These are phyloP conservation scores for Dothiorella sarmentorum DNA, from an alignment of 2,329 filamentous ascomycete species.

Conservation along the genomic window DNA sequence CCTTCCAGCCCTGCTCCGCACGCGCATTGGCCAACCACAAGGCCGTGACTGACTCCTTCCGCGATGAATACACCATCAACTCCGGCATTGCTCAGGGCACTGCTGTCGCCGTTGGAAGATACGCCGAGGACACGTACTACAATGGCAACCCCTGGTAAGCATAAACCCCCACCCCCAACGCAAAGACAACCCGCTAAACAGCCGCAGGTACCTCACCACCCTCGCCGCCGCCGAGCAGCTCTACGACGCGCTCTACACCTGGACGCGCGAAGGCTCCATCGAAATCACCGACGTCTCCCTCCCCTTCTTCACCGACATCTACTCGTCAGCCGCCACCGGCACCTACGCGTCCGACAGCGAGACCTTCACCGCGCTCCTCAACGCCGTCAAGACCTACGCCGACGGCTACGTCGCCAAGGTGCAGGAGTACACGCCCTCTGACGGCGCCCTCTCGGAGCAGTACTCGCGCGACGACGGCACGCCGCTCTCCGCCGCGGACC, in stretches of 20 bases:
- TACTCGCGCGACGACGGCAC: constrained; percentile 40
- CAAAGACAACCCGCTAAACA: constrained; percentile 33
- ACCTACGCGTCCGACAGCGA: constrained; percentile 4
- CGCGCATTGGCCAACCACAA: constrained; percentile 37
- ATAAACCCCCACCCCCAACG: constrained; percentile 36
- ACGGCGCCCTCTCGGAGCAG: constrained; percentile 44
- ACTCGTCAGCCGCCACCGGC: constrained; percentile 3
- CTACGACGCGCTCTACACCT: constrained; percentile 17
- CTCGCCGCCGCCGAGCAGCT: constrained; percentile 16
- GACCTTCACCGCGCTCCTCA: constrained; percentile 27
- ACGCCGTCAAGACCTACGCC: constrained; percentile 27
- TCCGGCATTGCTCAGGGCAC: constrained; percentile 24
- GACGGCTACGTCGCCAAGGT: constrained; percentile 43
- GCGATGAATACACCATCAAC: constrained; percentile 38
- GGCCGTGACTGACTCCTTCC: constrained; percentile 34
- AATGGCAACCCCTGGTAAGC: constrained; percentile 43
- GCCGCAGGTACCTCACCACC: constrained; percentile 21
- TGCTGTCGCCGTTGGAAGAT: constrained; percentile 39
- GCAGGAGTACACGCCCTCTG: constrained; percentile 35
- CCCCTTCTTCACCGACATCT: constrained; percentile 12
- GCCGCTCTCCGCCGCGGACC: constrained; percentile 39
- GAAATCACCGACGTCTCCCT: constrained; percentile 4
- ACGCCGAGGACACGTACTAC: constrained; percentile 43
- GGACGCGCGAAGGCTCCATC: constrained; percentile 7
- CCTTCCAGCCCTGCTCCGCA: constrained; percentile 36